Evolutionary conservation across 441 rosid genomes (phyloP), one percentile per base, ranked within the genome.

Genomic region (Populus hybrid): DNA sequence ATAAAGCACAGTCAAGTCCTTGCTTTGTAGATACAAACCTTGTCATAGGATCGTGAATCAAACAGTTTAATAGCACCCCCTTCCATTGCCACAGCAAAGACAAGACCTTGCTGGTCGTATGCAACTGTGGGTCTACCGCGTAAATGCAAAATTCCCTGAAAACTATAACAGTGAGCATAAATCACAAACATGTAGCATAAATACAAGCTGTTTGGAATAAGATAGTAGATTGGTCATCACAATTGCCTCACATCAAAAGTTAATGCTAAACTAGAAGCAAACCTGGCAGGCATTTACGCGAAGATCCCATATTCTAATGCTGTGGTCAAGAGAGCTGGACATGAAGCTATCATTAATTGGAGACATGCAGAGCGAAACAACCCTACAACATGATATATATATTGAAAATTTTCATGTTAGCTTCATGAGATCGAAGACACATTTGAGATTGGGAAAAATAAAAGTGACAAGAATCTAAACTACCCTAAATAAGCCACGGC

Each of bases 41-140:
- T 95, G 81, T 94, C 99, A 70, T 92, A 94, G 67, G 94, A 88
- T 79, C 97, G 92, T 70, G 97, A 95, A 82, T 95, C 98, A 86
- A 95, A 95, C 74, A 95, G 81, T 80, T 94, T 95, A 80, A 94
- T 92, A 56, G 97, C 99, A 76, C 97, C 97, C 67, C 97, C 98
- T 94, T 94, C 98, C 97, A 94, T 90, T 74, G 97, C 97, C 87
- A 95, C 97, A 4, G 99, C 98, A 87, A 95, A 95, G 71, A 95
- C 99, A 65, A 95, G 90, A 71, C 95, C 99, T 86, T 93, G 97
- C 83, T 95, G 97, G 83, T 92, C 98, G 83, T 90, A 94, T 18
- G 98, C 98, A 81, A 92, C 98, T 1, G 97, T 90, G 63, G 98
- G 99, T 80, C 97, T 90, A 78, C 98, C 99, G 68, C 98, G 95